These are phyloP conservation scores for Xenosphaeropsis pyriputrescens DNA, from an alignment of 2,329 filamentous ascomycete species.

Conservation along the genomic window DNA sequence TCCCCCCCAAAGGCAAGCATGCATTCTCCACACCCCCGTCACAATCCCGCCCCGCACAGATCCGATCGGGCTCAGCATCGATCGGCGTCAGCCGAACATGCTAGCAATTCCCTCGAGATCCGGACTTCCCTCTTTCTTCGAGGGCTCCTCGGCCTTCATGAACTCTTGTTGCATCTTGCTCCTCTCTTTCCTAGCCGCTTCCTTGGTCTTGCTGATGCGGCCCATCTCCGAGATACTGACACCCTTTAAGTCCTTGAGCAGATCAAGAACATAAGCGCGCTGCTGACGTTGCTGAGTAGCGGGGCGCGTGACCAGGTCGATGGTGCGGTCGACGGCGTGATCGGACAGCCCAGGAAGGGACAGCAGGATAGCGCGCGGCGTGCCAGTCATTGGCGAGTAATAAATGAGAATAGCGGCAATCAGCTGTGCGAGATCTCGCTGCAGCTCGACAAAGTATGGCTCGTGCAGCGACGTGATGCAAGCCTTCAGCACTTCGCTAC, in stretches of 20 bases:
- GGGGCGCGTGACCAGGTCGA: constrained; percentile 42
- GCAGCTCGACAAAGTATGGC: constrained; percentile 89
- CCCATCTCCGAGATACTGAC: constrained; percentile 90
- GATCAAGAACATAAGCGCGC: constrained; percentile 65
- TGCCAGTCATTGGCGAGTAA: constrained; percentile 55
- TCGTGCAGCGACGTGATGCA: constrained; percentile 87
- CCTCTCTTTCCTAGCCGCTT: constrained; percentile 26
- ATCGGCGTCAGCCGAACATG: constrained; percentile 11
- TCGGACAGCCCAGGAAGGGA: constrained; percentile 64
- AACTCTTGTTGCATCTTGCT: constrained; percentile 53
- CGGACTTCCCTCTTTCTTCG: constrained; percentile 8
- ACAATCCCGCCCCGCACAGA: too few species aligned
- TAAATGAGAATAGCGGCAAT: constrained; percentile 75
- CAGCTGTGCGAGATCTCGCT: constrained; percentile 77
- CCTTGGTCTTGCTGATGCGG: constrained; percentile 49
- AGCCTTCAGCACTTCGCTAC: constrained; percentile 74
- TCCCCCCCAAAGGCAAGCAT: too few species aligned
- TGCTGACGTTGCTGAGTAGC: constrained; percentile 57
- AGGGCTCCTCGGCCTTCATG: constrained; percentile 31
- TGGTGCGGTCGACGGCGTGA: constrained; percentile 49
- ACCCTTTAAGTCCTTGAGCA: constrained; percentile 76
- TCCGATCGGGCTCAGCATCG: background rate
- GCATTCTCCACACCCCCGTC: too few species aligned
- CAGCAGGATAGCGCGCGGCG: constrained; percentile 62
- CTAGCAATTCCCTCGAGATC: constrained; percentile 15